A percentile compares a stretch with the other conserved stretches of the same genome.
Conservation (phyloP, 345 rosid species). For the Linum usitatissimum region DNA sequence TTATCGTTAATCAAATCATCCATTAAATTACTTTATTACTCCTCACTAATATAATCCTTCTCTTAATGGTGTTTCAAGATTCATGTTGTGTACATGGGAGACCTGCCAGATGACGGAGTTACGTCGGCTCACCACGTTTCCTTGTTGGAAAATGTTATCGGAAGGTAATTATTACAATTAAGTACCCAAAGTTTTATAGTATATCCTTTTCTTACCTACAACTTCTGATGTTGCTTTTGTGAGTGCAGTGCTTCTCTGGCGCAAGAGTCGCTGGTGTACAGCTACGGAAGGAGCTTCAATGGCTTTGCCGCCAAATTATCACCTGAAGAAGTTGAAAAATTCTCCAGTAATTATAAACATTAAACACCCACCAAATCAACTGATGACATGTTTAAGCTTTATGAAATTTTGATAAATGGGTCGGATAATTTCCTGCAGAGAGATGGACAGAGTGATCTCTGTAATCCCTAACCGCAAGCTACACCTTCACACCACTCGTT, state of each 20-base stretch:
- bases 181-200: not conserved
- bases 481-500: slow-evolving; percentile 3
- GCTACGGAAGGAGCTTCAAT: slow-evolving; percentile 31
- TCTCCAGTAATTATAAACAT: slow-evolving; percentile 18
- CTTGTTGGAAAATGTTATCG: slow-evolving; percentile 25
- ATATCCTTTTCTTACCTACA: not conserved
- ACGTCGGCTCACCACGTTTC: slow-evolving; percentile 16
- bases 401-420: not conserved
- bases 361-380: not conserved
- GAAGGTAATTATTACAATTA: slow-evolving; percentile 18
- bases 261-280: slow-evolving; percentile 23
- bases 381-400: too few species aligned
- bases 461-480: slow-evolving; percentile 3
- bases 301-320: slow-evolving; percentile 38
- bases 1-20: too few species aligned
- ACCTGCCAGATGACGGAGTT: slow-evolving; percentile 12
- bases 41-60: not conserved
- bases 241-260: slow-evolving; percentile 22
- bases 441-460: slow-evolving; percentile 2
- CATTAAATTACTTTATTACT: not conserved
- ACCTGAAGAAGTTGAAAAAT: slow-evolving; percentile 24
- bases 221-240: not conserved
- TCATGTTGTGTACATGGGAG: slow-evolving; percentile 36
- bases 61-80: slow-evolving; percentile 9
- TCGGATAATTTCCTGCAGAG: not conserved